phyloP scores from a whole-genome alignment of 192 early-diverging fungal genomes.

The Coemansia javaensis region DNA sequence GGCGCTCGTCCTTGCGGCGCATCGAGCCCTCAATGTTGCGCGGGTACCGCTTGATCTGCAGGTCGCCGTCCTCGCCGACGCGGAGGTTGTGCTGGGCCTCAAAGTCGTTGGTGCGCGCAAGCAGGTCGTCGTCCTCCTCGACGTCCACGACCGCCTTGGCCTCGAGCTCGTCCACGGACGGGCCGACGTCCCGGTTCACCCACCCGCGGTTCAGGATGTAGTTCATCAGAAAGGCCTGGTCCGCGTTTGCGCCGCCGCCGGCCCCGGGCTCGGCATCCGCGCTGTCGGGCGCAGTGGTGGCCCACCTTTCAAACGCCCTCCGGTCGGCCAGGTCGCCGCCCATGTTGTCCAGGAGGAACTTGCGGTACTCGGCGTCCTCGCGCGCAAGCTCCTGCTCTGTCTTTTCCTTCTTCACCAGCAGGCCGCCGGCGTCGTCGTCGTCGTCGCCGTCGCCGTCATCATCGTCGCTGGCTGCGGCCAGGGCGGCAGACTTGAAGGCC shows the following conservation, averaged over 20 bases:
- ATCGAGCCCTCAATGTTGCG: slow-evolving; percentile 79
- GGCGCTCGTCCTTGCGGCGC: slow-evolving; percentile 75
- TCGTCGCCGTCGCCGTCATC: slow-evolving; percentile 42
- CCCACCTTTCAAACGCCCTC: slow-evolving; percentile 28
- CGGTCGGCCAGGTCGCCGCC: slow-evolving; percentile 13
- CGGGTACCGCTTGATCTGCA: slow-evolving; percentile 69
- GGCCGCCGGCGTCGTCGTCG: slow-evolving; percentile 62
- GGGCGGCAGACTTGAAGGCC: slow-evolving; percentile 52
- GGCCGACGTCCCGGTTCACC: slow-evolving; percentile 26
- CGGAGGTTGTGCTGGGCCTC: slow-evolving; percentile 92
- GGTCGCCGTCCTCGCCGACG: slow-evolving; percentile 77
- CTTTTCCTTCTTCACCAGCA: slow-evolving; percentile 71
- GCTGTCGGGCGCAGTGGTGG: slow-evolving; percentile 5
- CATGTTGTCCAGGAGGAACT: slow-evolving; percentile 83
- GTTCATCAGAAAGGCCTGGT: slow-evolving; percentile 78
- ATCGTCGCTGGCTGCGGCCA: slow-evolving; percentile 43
- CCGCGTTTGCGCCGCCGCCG: slow-evolving; percentile 8
- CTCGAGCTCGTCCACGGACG: slow-evolving; percentile 68
- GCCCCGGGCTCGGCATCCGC: slow-evolving; percentile 13
- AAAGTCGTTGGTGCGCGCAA: slow-evolving; percentile 79
- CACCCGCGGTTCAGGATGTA: slow-evolving; percentile 92
- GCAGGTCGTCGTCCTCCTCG: slow-evolving; percentile 69
- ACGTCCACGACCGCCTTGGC: slow-evolving; percentile 61
- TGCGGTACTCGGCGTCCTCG: slow-evolving; percentile 87
- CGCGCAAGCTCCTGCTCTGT: slow-evolving; percentile 67